A percentile compares a stretch with the other conserved stretches of the same genome.
Conservation (phyloP, 2,329 filamentous ascomycete genomes). For the Dactylellina leptospora region DNA sequence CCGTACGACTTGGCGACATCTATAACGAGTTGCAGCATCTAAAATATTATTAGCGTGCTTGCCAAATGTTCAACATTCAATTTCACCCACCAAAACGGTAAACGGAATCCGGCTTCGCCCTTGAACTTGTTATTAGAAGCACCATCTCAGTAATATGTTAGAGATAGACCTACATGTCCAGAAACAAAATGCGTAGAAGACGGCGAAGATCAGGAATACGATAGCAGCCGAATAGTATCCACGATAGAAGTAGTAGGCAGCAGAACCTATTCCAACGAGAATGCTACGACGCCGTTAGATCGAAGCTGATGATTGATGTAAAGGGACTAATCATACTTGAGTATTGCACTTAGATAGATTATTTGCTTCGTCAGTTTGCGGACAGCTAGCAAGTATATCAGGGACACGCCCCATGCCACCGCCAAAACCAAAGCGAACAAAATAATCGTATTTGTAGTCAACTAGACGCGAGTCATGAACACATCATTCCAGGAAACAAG, state of each 20-base stretch:
- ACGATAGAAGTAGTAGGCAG: constrained; percentile 70
- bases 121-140: background rate
- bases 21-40: constrained; percentile 83
- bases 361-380: constrained; percentile 85
- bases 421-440: constrained; percentile 81
- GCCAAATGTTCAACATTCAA: background rate
- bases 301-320: no score
- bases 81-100: constrained; percentile 69
- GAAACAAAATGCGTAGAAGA: constrained; percentile 83
- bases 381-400: constrained; percentile 77
- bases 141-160: background rate
- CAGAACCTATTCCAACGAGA: constrained; percentile 81
- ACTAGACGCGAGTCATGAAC: constrained; percentile 14
- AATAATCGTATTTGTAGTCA: constrained; percentile 79
- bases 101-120: constrained; percentile 87
- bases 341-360: constrained; percentile 89
- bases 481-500: no score
- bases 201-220: constrained; percentile 82
- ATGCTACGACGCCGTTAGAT: constrained; percentile 63
- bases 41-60: background rate
- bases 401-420: constrained; percentile 78
- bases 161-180: constrained; percentile 69
- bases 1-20: constrained; percentile 84
- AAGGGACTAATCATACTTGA: constrained; percentile 68
- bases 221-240: constrained; percentile 85